phyloP scores from a whole-genome alignment of 768 basidiomycete genomes.

The Pleurotus cornucopiae region DNA sequence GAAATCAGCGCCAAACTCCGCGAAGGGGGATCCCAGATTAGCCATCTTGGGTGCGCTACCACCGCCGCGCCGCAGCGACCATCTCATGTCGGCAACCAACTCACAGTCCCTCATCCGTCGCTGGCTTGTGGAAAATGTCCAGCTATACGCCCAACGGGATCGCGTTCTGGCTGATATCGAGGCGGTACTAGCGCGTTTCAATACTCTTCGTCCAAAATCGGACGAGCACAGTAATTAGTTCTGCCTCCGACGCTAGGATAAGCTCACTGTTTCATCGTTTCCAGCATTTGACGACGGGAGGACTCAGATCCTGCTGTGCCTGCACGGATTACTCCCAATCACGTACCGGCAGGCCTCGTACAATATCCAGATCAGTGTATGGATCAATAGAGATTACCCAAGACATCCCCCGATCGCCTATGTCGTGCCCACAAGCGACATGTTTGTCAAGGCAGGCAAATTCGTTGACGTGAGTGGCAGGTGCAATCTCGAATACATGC shows the following conservation, averaged over 20 bases:
- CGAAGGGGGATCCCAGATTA: not conserved
- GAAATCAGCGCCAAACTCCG: too few species aligned
- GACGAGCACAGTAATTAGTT: conserved; percentile 68
- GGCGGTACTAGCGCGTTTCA: conserved; percentile 46
- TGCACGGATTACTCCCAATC: conserved; percentile 92
- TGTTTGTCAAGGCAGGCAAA: conserved; percentile 78
- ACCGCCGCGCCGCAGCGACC: not conserved
- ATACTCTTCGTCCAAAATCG: conserved; percentile 69
- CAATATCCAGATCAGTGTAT: conserved; percentile 90
- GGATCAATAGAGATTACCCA: conserved; percentile 86
- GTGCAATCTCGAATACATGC: conserved; percentile 65
- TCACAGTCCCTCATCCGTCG: conserved; percentile 37
- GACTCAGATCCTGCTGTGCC: conserved; percentile 83
- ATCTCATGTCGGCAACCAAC: not conserved
- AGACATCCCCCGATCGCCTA: conserved; percentile 78
- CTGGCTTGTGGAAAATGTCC: conserved; percentile 68
- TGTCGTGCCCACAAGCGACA: conserved; percentile 87
- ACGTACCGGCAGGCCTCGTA: conserved; percentile 70
- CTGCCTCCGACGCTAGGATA: not conserved
- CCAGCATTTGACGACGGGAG: conserved; percentile 93
- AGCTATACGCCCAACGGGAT: conserved; percentile 50
- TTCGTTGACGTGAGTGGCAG: conserved; percentile 79
- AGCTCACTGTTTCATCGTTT: conserved; percentile 9
- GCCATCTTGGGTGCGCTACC: not conserved
- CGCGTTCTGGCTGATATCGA: conserved; percentile 64